A percentile compares a stretch with the other conserved stretches of the same genome.
phyloP scores from a whole-genome alignment of 306 rosid species.

The Psophocarpus tetragonolobus region DNA sequence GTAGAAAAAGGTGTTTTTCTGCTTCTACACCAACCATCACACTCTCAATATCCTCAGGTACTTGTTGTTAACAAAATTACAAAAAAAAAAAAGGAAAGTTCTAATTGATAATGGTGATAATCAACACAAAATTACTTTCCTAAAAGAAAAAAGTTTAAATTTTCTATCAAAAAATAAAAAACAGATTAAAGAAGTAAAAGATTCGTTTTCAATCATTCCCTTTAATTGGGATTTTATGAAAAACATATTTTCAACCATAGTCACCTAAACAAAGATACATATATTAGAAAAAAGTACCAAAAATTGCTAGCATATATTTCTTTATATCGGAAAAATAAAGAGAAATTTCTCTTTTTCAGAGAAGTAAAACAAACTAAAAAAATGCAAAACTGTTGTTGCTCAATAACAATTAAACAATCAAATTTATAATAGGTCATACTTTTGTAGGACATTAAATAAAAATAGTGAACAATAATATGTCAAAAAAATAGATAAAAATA shows the following conservation, averaged over 20 bases:
- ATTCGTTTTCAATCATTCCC: neutral
- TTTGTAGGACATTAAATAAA: slow-evolving; percentile 10
- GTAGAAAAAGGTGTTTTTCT: no score
- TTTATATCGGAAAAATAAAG: slow-evolving; percentile 1
- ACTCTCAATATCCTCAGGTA: slow-evolving; percentile 93
- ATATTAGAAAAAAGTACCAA: neutral
- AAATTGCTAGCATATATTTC: neutral
- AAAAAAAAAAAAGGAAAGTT: neutral
- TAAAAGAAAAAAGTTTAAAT: no score
- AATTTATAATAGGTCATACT: neutral
- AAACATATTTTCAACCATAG: neutral
- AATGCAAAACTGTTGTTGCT: neutral
- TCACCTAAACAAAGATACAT: slow-evolving; percentile 15
- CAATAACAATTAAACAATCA: neutral
- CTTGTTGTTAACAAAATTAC: slow-evolving; percentile 63
- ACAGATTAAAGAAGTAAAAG: neutral
- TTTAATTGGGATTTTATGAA: neutral
- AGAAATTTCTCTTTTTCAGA: neutral
- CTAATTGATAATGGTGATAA: neutral
- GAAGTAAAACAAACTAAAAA: neutral
- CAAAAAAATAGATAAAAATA: neutral
- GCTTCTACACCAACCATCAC: slow-evolving; percentile 94
- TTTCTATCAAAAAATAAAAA: no score
- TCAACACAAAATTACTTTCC: neutral
- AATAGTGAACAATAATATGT: neutral